Conservation (phyloP, 2,329 filamentous ascomycete species). For the Fusarium globosum region DNA sequence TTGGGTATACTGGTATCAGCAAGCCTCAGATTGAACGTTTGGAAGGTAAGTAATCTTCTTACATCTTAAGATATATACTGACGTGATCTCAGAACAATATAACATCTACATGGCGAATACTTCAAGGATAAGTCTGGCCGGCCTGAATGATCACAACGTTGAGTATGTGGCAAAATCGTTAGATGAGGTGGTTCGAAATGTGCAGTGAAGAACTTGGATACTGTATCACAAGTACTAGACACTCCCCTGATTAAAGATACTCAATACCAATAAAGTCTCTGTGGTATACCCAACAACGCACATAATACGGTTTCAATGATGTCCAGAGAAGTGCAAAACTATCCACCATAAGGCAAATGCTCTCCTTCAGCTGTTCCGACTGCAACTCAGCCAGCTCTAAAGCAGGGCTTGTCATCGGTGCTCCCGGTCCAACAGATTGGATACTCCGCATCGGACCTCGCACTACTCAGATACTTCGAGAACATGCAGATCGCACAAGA, state of each 20-base stretch:
- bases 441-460: background rate
- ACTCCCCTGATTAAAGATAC: rapidly evolving
- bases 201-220: background rate
- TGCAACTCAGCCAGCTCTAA: background rate
- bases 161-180: constrained; percentile 27
- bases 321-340: rapidly evolving
- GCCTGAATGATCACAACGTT: constrained; percentile 52
- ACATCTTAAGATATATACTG: rapidly evolving
- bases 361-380: no score
- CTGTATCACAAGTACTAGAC: no score
- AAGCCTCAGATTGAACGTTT: constrained; percentile 57
- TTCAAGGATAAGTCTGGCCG: constrained; percentile 54
- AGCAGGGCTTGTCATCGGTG: background rate
- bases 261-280: rapidly evolving
- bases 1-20: constrained; percentile 60
- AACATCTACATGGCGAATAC: constrained; percentile 55
- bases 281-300: rapidly evolving
- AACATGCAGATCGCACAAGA: background rate
- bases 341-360: rapidly evolving
- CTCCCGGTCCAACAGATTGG: background rate
- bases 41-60: constrained; percentile 38
- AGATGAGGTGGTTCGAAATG: constrained; percentile 29
- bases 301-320: rapidly evolving
- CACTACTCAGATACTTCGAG: background rate
- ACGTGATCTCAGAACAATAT: constrained; percentile 41